A percentile compares a stretch with the other conserved stretches of the same genome.
These are phyloP conservation scores for Chaetoscypha palmicola DNA, from an alignment of 2,329 filamentous ascomycete species.

Conservation along the genomic window DNA sequence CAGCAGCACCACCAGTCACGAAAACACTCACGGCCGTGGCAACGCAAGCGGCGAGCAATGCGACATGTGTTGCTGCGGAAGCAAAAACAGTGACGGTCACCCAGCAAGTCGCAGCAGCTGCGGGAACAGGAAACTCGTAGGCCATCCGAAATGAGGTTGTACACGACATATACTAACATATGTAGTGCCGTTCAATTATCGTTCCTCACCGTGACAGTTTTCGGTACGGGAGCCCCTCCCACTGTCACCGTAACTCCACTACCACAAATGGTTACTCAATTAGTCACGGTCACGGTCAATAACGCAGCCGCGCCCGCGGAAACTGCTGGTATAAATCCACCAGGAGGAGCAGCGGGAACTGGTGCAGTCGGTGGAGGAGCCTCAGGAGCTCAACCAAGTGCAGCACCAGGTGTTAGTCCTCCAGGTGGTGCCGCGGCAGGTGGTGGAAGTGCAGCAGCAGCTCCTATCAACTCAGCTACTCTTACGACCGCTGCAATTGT, in stretches of 20 bases:
- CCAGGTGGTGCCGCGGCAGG: not conserved
- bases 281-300: conserved; percentile 13
- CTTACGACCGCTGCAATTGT: conserved; percentile 9
- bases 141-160: not conserved
- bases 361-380: not conserved
- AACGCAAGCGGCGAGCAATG: not conserved
- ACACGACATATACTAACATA: not conserved
- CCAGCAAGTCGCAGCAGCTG: conserved; percentile 21
- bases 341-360: conserved; percentile 5
- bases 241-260: conserved; percentile 36
- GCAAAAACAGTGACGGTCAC: conserved; percentile 31
- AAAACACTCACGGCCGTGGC: not conserved
- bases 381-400: not conserved
- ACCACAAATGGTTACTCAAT: conserved; percentile 20
- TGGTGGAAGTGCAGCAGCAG: not conserved
- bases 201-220: conserved; percentile 34
- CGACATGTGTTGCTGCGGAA: conserved; percentile 4
- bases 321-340: conserved; percentile 8
- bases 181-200: conserved; percentile 27
- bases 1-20: not conserved
- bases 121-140: conserved; percentile 16
- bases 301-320: conserved; percentile 6
- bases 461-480: conserved; percentile 3
- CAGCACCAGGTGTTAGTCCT: conserved; percentile 6
- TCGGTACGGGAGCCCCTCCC: conserved; percentile 25